A percentile compares a stretch with the other conserved stretches of the same genome.
phyloP scores from a whole-genome alignment of 2,329 filamentous ascomycete genomes.

The Dactylellina leptospora region DNA sequence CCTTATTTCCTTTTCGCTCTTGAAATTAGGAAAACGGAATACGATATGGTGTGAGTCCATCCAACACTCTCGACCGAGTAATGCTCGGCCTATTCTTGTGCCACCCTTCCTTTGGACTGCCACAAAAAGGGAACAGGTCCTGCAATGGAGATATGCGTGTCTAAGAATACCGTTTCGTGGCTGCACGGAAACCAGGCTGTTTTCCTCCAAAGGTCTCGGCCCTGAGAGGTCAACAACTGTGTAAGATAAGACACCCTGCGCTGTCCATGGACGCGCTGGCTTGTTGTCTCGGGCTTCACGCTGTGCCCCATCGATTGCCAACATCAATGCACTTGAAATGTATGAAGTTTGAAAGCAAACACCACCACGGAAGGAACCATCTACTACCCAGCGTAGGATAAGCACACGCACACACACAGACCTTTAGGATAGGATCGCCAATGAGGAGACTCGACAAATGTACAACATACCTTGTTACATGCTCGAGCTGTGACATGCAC shows the following conservation, averaged over 20 bases:
- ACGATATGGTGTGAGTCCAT: too few species aligned
- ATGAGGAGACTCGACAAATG: too few species aligned
- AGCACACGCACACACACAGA: neutral
- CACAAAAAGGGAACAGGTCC: neutral
- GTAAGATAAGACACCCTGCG: neutral
- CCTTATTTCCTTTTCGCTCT: too few species aligned
- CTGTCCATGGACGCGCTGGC: neutral
- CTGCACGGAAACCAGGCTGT: neutral
- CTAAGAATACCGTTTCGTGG: neutral
- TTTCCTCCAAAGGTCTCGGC: too few species aligned
- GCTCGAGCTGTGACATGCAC: neutral
- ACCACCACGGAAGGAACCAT: neutral
- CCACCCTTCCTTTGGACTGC: neutral
- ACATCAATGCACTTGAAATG: too few species aligned
- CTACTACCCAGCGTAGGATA: neutral
- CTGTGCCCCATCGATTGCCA: conserved; percentile 4
- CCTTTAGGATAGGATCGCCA: too few species aligned
- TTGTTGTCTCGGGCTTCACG: too few species aligned
- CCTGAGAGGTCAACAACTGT: too few species aligned
- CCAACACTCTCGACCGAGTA: neutral
- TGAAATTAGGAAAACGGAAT: too few species aligned
- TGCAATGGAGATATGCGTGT: neutral
- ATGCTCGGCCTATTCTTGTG: neutral
- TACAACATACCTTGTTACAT: conserved; percentile 4
- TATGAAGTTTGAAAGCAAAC: too few species aligned